Percentiles rank a stretch among this genome's conserved stretches.
Conservation (phyloP, 2,329 filamentous ascomycete genomes). For the Penicillium hordei region DNA sequence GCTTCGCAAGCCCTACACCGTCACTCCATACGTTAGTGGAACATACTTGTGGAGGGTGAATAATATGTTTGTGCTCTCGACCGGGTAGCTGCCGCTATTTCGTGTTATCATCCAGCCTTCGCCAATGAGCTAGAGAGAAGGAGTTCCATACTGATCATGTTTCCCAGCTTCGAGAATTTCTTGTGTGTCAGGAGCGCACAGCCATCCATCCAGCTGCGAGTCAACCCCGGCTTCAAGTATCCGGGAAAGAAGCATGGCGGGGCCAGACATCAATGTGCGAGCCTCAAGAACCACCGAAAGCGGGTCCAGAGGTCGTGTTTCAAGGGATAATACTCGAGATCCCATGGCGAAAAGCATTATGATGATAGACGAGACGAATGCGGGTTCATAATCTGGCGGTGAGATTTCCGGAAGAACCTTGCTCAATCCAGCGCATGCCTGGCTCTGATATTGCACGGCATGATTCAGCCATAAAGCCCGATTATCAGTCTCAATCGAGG, state of each 20-base stretch:
- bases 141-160: slow-evolving; percentile 5
- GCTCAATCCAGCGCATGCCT: slow-evolving; percentile 36
- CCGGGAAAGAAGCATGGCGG: slow-evolving; percentile 31
- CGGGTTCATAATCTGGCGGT: slow-evolving; percentile 44
- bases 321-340: slow-evolving; percentile 30
- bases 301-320: slow-evolving; percentile 27
- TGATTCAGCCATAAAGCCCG: slow-evolving; percentile 34
- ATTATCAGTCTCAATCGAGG: slow-evolving; percentile 37
- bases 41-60: slow-evolving; percentile 23
- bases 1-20: not conserved
- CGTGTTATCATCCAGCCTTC: not conserved
- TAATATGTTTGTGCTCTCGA: slow-evolving; percentile 8
- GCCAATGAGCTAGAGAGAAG: no score
- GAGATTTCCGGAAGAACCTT: slow-evolving; percentile 40
- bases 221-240: slow-evolving; percentile 24
- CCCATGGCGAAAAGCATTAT: slow-evolving; percentile 40
- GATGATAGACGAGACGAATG: slow-evolving; percentile 43
- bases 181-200: slow-evolving; percentile 17
- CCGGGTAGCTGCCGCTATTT: not conserved
- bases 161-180: slow-evolving; percentile 7
- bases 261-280: slow-evolving; percentile 32
- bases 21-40: not conserved
- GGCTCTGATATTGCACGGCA: slow-evolving; percentile 39
- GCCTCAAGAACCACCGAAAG: slow-evolving; percentile 30
- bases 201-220: slow-evolving; percentile 29